Evolutionary conservation across 352 stramenopile genomes (phyloP).

Genomic region (Thraustotheca clavata): DNA sequence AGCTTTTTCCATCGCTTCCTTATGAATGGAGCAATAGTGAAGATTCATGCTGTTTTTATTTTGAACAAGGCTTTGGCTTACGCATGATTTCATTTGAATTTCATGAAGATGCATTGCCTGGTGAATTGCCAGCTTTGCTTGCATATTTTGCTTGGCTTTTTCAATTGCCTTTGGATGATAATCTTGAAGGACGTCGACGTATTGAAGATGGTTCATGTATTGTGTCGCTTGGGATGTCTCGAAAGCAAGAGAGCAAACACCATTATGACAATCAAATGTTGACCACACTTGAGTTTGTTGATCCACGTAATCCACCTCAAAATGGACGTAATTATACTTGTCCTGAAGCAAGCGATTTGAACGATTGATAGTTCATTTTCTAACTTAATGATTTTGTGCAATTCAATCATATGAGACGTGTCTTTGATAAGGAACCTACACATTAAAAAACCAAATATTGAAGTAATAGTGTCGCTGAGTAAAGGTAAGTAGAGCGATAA

Average conservation of each 20-base stretch:
- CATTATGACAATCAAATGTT: not conserved
- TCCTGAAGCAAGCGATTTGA: too few relatives aligned
- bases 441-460: too few relatives aligned
- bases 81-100: not conserved
- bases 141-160: not conserved
- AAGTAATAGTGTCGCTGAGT: too few relatives aligned
- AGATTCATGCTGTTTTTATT: not conserved
- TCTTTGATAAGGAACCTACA: too few relatives aligned
- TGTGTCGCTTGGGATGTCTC: not conserved
- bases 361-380: too few relatives aligned
- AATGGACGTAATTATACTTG: not conserved
- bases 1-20: not conserved
- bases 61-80: not conserved
- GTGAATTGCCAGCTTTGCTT: not conserved
- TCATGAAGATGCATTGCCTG: not conserved
- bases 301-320: not conserved
- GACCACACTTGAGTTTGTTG: not conserved
- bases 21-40: not conserved
- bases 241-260: not conserved
- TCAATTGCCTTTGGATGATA: not conserved
- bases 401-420: too few relatives aligned
- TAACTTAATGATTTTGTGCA: too few relatives aligned
- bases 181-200: not conserved
- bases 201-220: not conserved
- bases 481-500: too few relatives aligned